These are phyloP conservation scores for Raphidocelis subcapitata DNA, from an alignment of 139 green algal species.

Conservation along the genomic window DNA sequence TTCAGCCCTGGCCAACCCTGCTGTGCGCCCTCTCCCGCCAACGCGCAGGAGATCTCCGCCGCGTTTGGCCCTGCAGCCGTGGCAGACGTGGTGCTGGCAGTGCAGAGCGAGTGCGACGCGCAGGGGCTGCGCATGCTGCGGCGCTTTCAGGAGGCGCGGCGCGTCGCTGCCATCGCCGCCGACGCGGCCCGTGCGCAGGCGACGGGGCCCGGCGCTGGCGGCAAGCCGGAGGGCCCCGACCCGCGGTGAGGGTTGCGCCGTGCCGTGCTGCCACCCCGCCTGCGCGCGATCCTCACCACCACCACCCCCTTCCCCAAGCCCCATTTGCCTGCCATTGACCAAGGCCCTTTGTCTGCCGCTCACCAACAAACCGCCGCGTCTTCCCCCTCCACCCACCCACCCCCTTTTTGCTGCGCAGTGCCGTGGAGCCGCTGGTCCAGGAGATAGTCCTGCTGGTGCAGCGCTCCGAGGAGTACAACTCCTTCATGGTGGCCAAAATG, in stretches of 20 bases:
- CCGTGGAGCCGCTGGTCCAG: conserved; percentile 51
- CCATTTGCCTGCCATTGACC: too few species aligned
- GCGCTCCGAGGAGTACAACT: conserved; percentile 89
- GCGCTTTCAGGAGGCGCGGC: conserved; percentile 71
- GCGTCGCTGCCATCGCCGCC: conserved; percentile 59
- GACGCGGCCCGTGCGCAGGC: conserved; percentile 13
- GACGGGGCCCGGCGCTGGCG: not conserved
- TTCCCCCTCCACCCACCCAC: too few species aligned
- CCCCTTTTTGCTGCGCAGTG: too few species aligned
- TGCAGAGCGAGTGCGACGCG: conserved; percentile 78
- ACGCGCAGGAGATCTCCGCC: conserved; percentile 45
- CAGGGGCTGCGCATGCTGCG: conserved; percentile 65
- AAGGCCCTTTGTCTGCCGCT: too few species aligned
- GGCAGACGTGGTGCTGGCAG: conserved; percentile 50
- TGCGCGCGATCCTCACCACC: too few species aligned
- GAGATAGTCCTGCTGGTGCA: conserved; percentile 85
- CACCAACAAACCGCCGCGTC: too few species aligned
- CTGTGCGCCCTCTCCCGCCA: too few species aligned
- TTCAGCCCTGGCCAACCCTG: too few species aligned
- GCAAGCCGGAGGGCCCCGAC: conserved; percentile 25
- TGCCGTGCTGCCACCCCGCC: not conserved
- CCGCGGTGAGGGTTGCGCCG: conserved; percentile 12
- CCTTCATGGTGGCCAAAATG: conserved; percentile 80
- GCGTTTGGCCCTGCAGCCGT: conserved; percentile 71
- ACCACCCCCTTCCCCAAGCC: too few species aligned